Evolutionary conservation across 257 asterid genomes (phyloP).

Genomic region (Scutellaria barbata): DNA sequence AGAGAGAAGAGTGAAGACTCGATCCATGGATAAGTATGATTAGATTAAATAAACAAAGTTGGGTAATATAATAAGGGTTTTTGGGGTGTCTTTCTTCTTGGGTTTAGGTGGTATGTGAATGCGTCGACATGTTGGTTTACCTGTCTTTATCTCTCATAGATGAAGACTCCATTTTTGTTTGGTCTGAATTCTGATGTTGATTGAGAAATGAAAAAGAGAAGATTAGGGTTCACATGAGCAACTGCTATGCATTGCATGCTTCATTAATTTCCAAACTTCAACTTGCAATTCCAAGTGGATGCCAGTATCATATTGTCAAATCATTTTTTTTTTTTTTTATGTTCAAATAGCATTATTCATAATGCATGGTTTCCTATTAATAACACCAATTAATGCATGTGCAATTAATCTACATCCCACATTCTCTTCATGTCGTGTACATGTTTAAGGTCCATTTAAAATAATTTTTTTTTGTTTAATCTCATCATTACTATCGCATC

Average conservation of each 20-base stretch:
- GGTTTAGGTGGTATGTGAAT: slow-evolving; percentile 48
- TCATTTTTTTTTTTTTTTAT: too few species aligned
- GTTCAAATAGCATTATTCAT: too few species aligned
- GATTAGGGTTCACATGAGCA: neutral
- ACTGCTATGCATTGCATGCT: neutral
- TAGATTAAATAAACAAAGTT: neutral
- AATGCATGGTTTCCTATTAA: too few species aligned
- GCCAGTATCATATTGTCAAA: too few species aligned
- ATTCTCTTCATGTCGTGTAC: too few species aligned
- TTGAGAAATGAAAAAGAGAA: neutral
- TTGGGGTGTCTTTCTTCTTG: slow-evolving; percentile 28
- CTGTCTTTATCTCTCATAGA: slow-evolving; percentile 38
- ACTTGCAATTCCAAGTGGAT: too few species aligned
- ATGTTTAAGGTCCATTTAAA: too few species aligned
- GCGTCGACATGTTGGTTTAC: slow-evolving; percentile 50
- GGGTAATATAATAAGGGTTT: slow-evolving; percentile 13
- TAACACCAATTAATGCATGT: too few species aligned
- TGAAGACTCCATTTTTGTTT: slow-evolving; percentile 26
- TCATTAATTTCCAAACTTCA: neutral
- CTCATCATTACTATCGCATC: too few species aligned
- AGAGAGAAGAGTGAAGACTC: slow-evolving; percentile 32
- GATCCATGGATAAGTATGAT: neutral
- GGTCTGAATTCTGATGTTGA: neutral
- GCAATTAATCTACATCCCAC: too few species aligned
- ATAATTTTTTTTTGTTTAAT: too few species aligned